Evolutionary conservation across 495 filamentous ascomycete genomes (phyloP), one percentile per base, ranked within the genome.

Genomic region (Penicillium samsonianum): DNA sequence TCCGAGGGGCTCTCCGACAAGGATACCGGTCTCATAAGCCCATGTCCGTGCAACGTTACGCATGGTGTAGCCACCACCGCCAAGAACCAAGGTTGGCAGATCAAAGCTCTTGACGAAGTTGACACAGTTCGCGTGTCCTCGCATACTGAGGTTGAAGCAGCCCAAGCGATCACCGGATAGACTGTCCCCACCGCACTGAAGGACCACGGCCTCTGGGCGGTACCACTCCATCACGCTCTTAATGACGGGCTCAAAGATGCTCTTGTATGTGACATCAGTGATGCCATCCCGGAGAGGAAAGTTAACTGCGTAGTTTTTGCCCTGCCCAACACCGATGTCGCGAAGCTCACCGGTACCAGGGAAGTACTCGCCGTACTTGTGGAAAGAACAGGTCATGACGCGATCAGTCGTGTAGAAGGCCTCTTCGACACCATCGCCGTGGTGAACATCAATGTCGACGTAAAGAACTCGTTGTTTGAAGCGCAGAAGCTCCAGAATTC

Each of bases 321-420:
- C 94, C 28, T 80, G 76, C 16, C 95, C 93, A 44, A 97, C 95
- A 58, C 94, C 94, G 56, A 96, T 92, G 66, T 98, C 94, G 45
- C 95, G 87, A 50, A 96, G 86, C 72, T 97, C 93, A 62, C 94
- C 94, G 2, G 94, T 98, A 53, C 95, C 95, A 6, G 94, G 94
- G 73, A 98, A 98, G 71, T 97, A 98, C 67, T 98, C 94, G 71
- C 95, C 94, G 74, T 96, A 98, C 64, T 98, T 98, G 78, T 98
- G 94, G 73, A 98, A 98, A 16, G 91, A 96, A 38, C 92, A 87
- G 0, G 95, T 98, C 93, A 98, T 96, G 67, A 98, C 94, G 64
- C 94, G 86, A 75, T 98, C 93, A 16, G 94, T 98, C 19, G 92
- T 94, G 67, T 95, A 96, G 65, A 98, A 98, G 7, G 94, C 94